Conservation (phyloP, 495 filamentous ascomycete genomes). For the Evernia prunastri region DNA sequence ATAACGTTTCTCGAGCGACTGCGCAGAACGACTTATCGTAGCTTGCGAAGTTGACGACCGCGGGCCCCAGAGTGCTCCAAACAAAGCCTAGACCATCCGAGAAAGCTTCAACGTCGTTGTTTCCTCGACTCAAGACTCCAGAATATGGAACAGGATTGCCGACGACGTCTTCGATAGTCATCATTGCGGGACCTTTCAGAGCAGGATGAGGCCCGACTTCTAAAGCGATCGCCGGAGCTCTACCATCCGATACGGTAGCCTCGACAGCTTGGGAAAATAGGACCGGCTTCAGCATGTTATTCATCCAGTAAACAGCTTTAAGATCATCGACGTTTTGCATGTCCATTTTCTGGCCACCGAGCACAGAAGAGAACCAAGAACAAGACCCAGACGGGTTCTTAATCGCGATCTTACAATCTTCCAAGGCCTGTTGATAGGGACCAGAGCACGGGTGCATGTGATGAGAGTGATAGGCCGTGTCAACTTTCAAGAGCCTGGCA, state of each 20-base stretch:
- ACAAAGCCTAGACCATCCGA: constrained; percentile 31
- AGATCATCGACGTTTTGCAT: constrained; percentile 7
- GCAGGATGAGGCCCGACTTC: constrained; percentile 50
- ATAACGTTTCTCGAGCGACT: not conserved
- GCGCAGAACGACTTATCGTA: constrained; percentile 7
- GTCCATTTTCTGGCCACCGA: not conserved
- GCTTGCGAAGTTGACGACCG: constrained; percentile 22
- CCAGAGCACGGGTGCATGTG: constrained; percentile 45
- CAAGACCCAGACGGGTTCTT: not conserved
- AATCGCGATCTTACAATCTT: constrained; percentile 18
- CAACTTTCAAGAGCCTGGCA: constrained; percentile 4
- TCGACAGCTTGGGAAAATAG: constrained; percentile 38
- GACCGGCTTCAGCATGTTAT: constrained; percentile 49
- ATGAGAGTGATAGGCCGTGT: constrained; percentile 42
- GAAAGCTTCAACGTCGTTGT: constrained; percentile 33
- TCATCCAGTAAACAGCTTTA: constrained; percentile 44
- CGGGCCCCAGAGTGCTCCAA: constrained; percentile 23
- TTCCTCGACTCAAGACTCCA: constrained; percentile 35
- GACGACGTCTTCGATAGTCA: constrained; percentile 37
- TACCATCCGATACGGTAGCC: constrained; percentile 32
- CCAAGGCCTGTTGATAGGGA: constrained; percentile 35
- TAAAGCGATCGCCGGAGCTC: constrained; percentile 42
- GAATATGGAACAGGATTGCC: constrained; percentile 33
- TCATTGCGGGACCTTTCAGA: constrained; percentile 42
- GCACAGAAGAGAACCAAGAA: constrained; percentile 6